Evolutionary conservation across 2,329 filamentous ascomycete genomes (phyloP).

Genomic region (Chaetoscypha palmicola): DNA sequence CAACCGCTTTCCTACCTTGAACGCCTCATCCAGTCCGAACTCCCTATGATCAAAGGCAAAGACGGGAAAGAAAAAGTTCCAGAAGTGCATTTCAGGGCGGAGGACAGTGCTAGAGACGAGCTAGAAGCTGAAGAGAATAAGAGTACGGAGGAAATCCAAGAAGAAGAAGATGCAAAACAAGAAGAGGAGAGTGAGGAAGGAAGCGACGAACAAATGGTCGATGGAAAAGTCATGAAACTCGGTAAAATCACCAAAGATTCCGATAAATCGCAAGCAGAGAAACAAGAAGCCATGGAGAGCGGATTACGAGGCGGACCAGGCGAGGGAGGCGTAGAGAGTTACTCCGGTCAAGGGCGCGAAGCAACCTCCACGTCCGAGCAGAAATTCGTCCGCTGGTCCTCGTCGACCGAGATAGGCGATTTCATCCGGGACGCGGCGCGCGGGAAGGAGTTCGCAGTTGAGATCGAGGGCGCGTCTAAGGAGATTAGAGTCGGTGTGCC

Average conservation of each 20-base stretch:
- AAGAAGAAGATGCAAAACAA: constrained; percentile 29
- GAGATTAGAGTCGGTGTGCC: constrained; percentile 77
- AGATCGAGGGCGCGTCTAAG: constrained; percentile 62
- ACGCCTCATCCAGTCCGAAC: constrained; percentile 78
- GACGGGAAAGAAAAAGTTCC: constrained; percentile 64
- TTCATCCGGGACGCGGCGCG: constrained; percentile 87
- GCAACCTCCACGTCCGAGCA: constrained; percentile 24
- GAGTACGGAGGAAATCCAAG: not conserved
- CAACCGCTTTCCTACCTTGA: constrained; percentile 89
- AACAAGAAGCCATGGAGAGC: constrained; percentile 31
- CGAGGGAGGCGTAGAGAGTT: constrained; percentile 59
- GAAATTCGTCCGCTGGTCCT: constrained; percentile 80
- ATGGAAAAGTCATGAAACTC: constrained; percentile 36
- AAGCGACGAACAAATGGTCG: constrained; percentile 43
- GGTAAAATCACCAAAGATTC: constrained; percentile 28
- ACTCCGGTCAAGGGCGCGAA: constrained; percentile 63
- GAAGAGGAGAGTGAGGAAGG: constrained; percentile 29
- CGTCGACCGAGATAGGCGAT: constrained; percentile 84
- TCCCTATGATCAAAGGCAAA: constrained; percentile 55
- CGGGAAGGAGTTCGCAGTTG: constrained; percentile 76
- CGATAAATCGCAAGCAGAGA: constrained; percentile 19
- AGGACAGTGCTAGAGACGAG: constrained; percentile 61
- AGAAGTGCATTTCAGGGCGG: constrained; percentile 70
- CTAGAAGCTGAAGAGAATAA: constrained; percentile 31
- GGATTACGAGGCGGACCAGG: constrained; percentile 40